Evolutionary conservation across 495 filamentous ascomycete genomes (phyloP).

Genomic region (Stereocaulon alpinum): DNA sequence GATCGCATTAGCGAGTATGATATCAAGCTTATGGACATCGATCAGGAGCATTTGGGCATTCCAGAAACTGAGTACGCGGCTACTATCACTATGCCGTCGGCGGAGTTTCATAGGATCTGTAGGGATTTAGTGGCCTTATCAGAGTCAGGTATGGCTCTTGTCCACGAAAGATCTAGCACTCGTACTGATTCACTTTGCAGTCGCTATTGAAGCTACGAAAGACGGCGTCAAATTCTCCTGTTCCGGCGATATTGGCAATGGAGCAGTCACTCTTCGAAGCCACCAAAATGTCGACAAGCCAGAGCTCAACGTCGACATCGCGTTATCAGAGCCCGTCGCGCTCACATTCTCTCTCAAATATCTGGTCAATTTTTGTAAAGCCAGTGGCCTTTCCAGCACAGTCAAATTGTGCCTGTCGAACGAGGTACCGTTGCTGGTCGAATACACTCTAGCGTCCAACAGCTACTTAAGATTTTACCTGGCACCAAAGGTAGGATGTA

Average conservation of each 20-base stretch:
- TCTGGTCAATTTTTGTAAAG: constrained; percentile 99
- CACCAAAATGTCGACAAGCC: constrained; percentile 90
- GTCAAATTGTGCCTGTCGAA: constrained; percentile 90
- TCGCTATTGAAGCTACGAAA: constrained; percentile 92
- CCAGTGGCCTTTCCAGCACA: constrained; percentile 64
- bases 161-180: not conserved
- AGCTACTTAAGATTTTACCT: constrained; percentile 95
- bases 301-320: constrained; percentile 73
- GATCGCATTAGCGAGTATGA: constrained; percentile 96
- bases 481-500: constrained; percentile 72
- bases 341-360: constrained; percentile 99
- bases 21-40: constrained; percentile 99
- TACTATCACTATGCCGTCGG: constrained; percentile 75
- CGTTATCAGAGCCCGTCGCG: constrained; percentile 81
- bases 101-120: constrained; percentile 92
- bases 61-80: constrained; percentile 97
- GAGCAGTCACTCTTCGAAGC: constrained; percentile 80
- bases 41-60: constrained; percentile 98
- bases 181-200: constrained; percentile 33
- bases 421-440: constrained; percentile 91
- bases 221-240: constrained; percentile 96
- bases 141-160: constrained; percentile 65
- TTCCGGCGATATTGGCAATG: constrained; percentile 89
- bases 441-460: constrained; percentile 71
- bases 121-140: constrained; percentile 82